Evolutionary conservation across 805 yeast species (phyloP), one percentile per base, ranked within the genome.

Genomic region (Metschnikowia hibisci): DNA sequence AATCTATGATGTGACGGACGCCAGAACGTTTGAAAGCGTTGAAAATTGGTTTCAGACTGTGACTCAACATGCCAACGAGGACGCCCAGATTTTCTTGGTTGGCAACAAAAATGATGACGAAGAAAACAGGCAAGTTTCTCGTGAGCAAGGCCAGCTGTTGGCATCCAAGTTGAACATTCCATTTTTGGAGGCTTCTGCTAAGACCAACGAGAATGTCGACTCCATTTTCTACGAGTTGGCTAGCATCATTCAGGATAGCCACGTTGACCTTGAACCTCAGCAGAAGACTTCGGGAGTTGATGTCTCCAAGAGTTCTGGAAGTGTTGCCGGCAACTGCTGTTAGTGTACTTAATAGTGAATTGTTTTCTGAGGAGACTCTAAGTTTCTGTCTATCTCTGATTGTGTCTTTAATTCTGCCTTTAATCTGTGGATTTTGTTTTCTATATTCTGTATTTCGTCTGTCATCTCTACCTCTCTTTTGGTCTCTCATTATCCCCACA

Each of bases 11-110:
- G 91, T 85, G 37, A 81, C 89, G 14, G 93, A 86, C 60, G 91
- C 90, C 60, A 82, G 91, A 66, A 86, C 96, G 25, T 93, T 91
- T 70, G 87, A 84, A 58, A 87, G 89, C 61, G 87, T 93, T 49
- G 87, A 87, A 62, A 87, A 86, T 58, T 93, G 99, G 99, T 88
- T 80, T 71, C 82, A 85, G 57, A 91, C 97, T 12, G 97, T 93
- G 37, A 86, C 88, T 62, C 96, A 90, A 64, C 96, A 93, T 57
- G 99, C 98, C 32, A 86, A 84, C 56, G 98, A 90, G 52, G 96
- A 90, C 60, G 96, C 96, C 11, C 96, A 89, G 66, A 75, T 93
- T 60, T 82, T 91, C 60, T 74, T 93, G 53, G 97, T 93, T 12
- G 99, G 97, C 51, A 93, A 93, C 76, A 93, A 93, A 74, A 83